A percentile compares a stretch with the other conserved stretches of the same genome.
Conservation (phyloP, 257 asterid species). For the Solanum arcanum region DNA sequence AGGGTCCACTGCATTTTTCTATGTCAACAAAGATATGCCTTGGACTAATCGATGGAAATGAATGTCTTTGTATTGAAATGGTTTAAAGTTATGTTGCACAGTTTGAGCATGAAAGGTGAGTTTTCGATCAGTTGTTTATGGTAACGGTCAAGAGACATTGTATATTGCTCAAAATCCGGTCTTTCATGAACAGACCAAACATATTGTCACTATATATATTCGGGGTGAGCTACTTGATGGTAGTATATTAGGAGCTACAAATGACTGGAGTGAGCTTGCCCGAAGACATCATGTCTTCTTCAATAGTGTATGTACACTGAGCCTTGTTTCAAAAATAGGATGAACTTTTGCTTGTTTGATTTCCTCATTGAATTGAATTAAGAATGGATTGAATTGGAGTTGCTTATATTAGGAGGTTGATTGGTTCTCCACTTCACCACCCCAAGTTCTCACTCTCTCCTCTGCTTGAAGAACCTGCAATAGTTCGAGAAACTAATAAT, state of each 20-base stretch:
- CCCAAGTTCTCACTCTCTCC: conserved; percentile 24
- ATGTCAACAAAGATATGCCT: too few relatives aligned
- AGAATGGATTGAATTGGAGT: background rate
- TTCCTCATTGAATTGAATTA: background rate
- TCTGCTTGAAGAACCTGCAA: conserved; percentile 25
- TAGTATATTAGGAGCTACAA: too few relatives aligned
- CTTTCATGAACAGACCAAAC: background rate
- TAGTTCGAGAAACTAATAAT: background rate
- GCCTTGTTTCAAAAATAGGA: background rate
- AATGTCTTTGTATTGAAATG: too few relatives aligned
- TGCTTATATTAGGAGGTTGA: background rate
- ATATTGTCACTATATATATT: background rate
- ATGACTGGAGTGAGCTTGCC: background rate
- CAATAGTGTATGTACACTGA: background rate
- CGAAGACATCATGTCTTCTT: background rate
- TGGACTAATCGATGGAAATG: too few relatives aligned
- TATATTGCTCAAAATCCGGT: background rate
- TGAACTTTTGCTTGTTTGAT: background rate
- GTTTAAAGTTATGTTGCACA: too few relatives aligned
- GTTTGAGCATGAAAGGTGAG: too few relatives aligned
- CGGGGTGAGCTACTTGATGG: background rate
- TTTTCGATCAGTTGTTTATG: background rate
- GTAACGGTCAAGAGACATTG: background rate
- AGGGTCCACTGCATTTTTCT: too few relatives aligned
- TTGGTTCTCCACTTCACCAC: conserved; percentile 2